A percentile compares a stretch with the other conserved stretches of the same genome.
These are phyloP conservation scores for Colletotrichum orbiculare DNA, from an alignment of 2,329 filamentous ascomycete genomes.

Conservation along the genomic window DNA sequence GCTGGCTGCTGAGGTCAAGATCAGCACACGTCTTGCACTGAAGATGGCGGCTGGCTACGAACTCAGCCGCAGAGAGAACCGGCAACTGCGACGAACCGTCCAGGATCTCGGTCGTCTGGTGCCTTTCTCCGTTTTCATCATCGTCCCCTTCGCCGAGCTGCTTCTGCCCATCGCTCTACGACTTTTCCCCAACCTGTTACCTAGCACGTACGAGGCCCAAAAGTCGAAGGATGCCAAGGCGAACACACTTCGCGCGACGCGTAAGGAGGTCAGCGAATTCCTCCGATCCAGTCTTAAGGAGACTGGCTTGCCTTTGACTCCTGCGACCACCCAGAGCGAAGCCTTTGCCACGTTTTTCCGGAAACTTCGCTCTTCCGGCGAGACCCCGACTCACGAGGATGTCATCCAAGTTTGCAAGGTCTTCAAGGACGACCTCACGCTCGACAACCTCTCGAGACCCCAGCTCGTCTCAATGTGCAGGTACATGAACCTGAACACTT, in stretches of 20 bases:
- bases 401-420: slow-evolving; percentile 99
- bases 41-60: slow-evolving; percentile 99
- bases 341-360: slow-evolving; percentile 98
- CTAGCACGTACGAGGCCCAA: slow-evolving; percentile 95
- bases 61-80: slow-evolving; percentile 90
- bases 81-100: slow-evolving; percentile 92
- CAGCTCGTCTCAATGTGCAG: slow-evolving; percentile 98
- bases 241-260: slow-evolving; percentile 80
- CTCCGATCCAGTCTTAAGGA: slow-evolving; percentile 89
- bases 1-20: slow-evolving; percentile 89
- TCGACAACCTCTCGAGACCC: slow-evolving; percentile 95
- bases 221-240: slow-evolving; percentile 92
- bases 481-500: slow-evolving; percentile 97
- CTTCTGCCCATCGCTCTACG: slow-evolving; percentile 91
- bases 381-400: slow-evolving; percentile 87
- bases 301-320: slow-evolving; percentile 89
- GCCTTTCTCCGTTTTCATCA: slow-evolving; percentile 96
- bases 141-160: slow-evolving; percentile 95
- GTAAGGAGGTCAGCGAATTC: slow-evolving; percentile 94
- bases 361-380: slow-evolving; percentile 91
- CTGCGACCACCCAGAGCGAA: slow-evolving; percentile 86
- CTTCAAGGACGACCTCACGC: slow-evolving; percentile 96
- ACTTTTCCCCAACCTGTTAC: slow-evolving; percentile 96
- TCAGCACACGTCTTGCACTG: slow-evolving; percentile 88
- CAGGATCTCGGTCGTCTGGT: slow-evolving; percentile 93